Base-by-base conservation (phyloP, 2,329 filamentous ascomycete genomes). In the Xylariales sp. region DNA sequence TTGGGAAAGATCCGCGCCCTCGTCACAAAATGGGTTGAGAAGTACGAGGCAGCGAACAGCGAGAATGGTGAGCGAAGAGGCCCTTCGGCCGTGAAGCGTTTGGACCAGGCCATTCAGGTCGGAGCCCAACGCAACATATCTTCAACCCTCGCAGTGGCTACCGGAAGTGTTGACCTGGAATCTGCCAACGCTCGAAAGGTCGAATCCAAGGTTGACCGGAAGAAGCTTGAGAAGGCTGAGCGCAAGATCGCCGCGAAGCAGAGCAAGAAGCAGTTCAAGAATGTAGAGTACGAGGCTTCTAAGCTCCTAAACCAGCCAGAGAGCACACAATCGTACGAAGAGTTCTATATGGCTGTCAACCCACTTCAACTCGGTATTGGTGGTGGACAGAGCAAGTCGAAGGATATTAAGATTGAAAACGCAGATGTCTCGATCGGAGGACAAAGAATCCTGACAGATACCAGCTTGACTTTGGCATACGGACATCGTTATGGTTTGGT, bases 271-370 rank as follows among this genome's bases (percentile, higher is more conserved):
- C 80, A 83, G 24, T 96, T 93, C 83, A 97, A 97, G 76, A 95
- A 85, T 40, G 93, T 98, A 51, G 88, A 96, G 65, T 98, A 98
- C 62, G 93, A 98, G 67, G 87, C 93, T 1, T 97, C 93, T 11
- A 83, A 82, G 50, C 72, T 98, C 49, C 80, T 98, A 49, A 84
- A 94, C 57, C 79, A 88, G 63, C 76, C 88, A 4, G 85, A 91
- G 53, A 78, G 83, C 53, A 72, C 90, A 11, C 84, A 95, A 72
- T 94, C 88, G 28, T 98, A 98, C 61, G 93, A 98, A 66, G 93
- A 98, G 61, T 97, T 98, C 68, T 98, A 95, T 77, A 97, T 98
- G 93, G 85, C 88, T 38, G 93, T 98, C 70, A 98, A 98, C 63
- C 93, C 93, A 44, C 76, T 98, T 46, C 91, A 97, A 60, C 56